These are phyloP conservation scores for Colletotrichum falcatum DNA, from an alignment of 2,329 filamentous ascomycete genomes.

Conservation along the genomic window DNA sequence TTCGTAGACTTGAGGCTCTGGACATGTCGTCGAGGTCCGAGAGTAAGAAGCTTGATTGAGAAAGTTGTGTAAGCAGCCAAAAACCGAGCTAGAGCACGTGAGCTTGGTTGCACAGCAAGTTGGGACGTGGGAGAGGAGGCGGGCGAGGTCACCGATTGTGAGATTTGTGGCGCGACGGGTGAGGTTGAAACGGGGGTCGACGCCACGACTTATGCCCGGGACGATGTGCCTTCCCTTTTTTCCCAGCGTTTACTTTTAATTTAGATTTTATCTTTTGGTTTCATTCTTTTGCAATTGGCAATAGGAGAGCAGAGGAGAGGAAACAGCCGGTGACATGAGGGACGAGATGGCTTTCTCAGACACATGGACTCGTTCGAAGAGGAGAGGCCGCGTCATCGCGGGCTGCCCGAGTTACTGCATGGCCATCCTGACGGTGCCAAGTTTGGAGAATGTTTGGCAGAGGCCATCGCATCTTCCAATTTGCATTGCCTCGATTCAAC, in stretches of 20 bases:
- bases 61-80: background rate
- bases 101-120: conserved; percentile 2
- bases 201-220: background rate
- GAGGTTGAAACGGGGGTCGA: conserved; percentile 15
- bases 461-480: too few species aligned
- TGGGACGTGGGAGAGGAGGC: conserved; percentile 21
- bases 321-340: background rate
- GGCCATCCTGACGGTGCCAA: background rate
- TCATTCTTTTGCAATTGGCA: background rate
- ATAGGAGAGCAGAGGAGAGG: too few species aligned
- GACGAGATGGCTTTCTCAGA: background rate
- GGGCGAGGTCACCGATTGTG: background rate
- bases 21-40: background rate
- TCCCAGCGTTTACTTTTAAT: too few species aligned
- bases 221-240: background rate
- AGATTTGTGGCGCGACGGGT: conserved; percentile 14
- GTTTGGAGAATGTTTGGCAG: background rate
- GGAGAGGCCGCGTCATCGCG: background rate
- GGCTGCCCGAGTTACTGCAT: background rate
- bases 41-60: background rate
- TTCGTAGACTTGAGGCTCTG: background rate
- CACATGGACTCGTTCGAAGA: background rate
- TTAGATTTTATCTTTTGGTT: too few species aligned
- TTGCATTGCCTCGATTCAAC: background rate
- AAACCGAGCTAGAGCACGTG: background rate